Conservation (phyloP, 352 stramenopile species). For the Aphanomyces astaci region DNA sequence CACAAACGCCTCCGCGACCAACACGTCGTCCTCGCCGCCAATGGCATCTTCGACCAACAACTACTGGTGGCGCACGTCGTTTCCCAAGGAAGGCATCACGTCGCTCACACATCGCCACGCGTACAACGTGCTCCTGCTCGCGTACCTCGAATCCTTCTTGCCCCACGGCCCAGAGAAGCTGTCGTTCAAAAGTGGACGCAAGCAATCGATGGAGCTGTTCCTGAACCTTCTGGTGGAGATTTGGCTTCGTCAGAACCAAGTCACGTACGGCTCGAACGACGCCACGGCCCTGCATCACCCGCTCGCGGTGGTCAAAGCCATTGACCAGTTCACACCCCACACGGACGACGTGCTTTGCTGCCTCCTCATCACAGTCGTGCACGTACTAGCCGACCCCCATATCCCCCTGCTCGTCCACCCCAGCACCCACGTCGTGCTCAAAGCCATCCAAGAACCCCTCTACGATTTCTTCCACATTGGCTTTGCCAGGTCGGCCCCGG, state of each 20-base stretch:
- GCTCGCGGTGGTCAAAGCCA: neutral
- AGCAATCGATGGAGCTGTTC: conserved; percentile 75
- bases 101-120: conserved; percentile 63
- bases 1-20: neutral
- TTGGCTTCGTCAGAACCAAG: conserved; percentile 84
- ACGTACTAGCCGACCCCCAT: conserved; percentile 63
- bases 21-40: neutral
- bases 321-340: conserved; percentile 78
- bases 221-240: conserved; percentile 82
- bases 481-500: conserved; percentile 73
- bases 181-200: conserved; percentile 68
- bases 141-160: conserved; percentile 75
- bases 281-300: neutral
- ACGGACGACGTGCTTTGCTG: conserved; percentile 78
- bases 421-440: conserved; percentile 18
- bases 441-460: conserved; percentile 33
- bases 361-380: conserved; percentile 71
- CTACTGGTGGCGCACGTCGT: conserved; percentile 58
- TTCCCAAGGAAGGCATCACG: conserved; percentile 52
- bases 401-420: conserved; percentile 14
- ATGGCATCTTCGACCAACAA: conserved; percentile 21
- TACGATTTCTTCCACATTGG: conserved; percentile 80
- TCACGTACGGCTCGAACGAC: conserved; percentile 35
- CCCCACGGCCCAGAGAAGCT: conserved; percentile 35
- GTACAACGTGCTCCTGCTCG: conserved; percentile 77